phyloP scores from a whole-genome alignment of 176 grass and related monocot genomes.

The Aechmea fasciata region DNA sequence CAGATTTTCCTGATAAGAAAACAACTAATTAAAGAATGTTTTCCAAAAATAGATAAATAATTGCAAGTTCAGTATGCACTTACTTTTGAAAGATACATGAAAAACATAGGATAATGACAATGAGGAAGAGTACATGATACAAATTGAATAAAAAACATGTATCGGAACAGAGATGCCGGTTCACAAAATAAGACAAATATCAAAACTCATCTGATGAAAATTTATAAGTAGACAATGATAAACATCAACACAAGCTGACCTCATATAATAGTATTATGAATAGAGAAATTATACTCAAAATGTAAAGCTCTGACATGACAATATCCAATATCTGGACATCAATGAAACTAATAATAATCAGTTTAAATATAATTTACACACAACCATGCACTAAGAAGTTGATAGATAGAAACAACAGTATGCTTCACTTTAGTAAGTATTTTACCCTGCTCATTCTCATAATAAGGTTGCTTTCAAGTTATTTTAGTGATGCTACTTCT shows the following conservation, averaged over 20 bases:
- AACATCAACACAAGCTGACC: background rate
- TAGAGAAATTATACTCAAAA: background rate
- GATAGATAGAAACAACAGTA: background rate
- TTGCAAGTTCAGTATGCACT: background rate
- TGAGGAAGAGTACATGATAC: background rate
- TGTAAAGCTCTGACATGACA: background rate
- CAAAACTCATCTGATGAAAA: background rate
- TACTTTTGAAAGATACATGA: background rate
- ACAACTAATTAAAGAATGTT: constrained; percentile 5
- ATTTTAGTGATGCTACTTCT: too few species aligned
- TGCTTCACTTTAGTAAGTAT: background rate
- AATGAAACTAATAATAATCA: background rate
- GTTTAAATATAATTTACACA: background rate
- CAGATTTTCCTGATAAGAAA: constrained; percentile 45
- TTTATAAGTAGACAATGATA: background rate
- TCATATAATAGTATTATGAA: background rate
- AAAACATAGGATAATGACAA: background rate
- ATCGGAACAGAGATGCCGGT: too few species aligned
- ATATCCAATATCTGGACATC: background rate
- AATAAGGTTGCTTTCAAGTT: background rate
- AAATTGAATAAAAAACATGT: background rate
- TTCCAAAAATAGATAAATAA: background rate
- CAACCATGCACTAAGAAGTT: background rate
- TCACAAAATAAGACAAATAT: too few species aligned
- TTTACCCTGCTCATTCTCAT: background rate